phyloP scores from a whole-genome alignment of 345 rosid genomes.

The Citropsis articulata region DNA sequence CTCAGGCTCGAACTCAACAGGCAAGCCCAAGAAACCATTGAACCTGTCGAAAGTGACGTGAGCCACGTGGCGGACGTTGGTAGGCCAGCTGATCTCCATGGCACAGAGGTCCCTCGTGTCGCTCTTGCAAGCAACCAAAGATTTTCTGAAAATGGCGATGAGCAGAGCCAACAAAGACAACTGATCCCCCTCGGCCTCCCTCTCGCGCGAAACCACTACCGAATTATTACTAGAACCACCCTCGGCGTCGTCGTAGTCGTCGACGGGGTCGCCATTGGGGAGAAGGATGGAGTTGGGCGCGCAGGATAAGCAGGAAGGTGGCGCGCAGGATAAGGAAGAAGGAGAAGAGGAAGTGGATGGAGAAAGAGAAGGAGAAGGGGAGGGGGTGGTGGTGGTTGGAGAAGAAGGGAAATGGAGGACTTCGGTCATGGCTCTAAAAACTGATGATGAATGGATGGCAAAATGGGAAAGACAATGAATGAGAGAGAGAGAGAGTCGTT shows the following conservation, averaged over 20 bases:
- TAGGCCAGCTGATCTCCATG: slow-evolving; percentile 89
- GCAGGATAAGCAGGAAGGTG: slow-evolving; percentile 21
- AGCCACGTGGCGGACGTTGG: slow-evolving; percentile 77
- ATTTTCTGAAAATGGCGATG: slow-evolving; percentile 65
- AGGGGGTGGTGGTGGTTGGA: slow-evolving; percentile 28
- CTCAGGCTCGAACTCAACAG: slow-evolving; percentile 88
- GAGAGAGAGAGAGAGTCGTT: background rate
- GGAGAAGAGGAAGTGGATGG: slow-evolving; percentile 30
- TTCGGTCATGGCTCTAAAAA: slow-evolving; percentile 60
- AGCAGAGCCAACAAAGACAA: slow-evolving; percentile 69
- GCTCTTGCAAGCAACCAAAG: slow-evolving; percentile 62
- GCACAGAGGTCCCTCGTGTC: slow-evolving; percentile 52
- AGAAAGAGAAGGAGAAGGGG: slow-evolving; percentile 25
- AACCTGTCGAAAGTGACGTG: slow-evolving; percentile 96
- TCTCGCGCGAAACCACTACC: no score
- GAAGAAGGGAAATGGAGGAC: slow-evolving; percentile 72
- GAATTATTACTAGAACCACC: slow-evolving; percentile 15
- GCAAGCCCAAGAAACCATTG: slow-evolving; percentile 88
- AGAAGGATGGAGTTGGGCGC: slow-evolving; percentile 17
- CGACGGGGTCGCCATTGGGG: slow-evolving; percentile 16
- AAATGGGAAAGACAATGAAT: no score
- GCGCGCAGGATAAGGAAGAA: slow-evolving; percentile 34
- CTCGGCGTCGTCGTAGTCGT: slow-evolving; percentile 28
- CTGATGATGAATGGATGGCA: slow-evolving; percentile 20
- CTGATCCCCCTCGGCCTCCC: slow-evolving; percentile 44